Percentiles rank a stretch among this genome's conserved stretches.
phyloP scores from a whole-genome alignment of 345 rosid species.

The Heritiera littoralis region DNA sequence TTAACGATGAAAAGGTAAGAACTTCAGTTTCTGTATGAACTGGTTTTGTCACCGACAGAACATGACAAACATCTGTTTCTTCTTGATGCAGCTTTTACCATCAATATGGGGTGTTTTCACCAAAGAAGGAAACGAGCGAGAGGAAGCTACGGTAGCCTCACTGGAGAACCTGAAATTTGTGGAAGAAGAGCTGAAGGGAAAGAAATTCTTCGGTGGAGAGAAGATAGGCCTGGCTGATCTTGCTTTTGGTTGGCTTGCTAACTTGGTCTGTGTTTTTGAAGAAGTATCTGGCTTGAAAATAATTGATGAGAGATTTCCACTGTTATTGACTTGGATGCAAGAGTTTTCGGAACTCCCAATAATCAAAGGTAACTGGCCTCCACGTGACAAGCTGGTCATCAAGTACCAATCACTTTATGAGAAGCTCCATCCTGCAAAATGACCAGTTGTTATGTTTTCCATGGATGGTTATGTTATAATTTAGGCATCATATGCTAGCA shows the following conservation, averaged over 20 bases:
- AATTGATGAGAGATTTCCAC: slow-evolving; percentile 31
- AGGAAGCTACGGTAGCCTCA: slow-evolving; percentile 24
- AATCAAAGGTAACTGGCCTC: slow-evolving; percentile 39
- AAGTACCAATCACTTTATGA: slow-evolving; percentile 29
- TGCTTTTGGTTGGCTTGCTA: slow-evolving; percentile 41
- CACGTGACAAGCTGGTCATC: slow-evolving; percentile 35
- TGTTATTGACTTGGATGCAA: slow-evolving; percentile 32
- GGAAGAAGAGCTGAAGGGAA: slow-evolving; percentile 41
- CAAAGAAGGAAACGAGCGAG: slow-evolving; percentile 28
- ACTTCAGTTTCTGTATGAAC: background rate
- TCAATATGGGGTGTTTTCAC: background rate
- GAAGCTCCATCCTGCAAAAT: slow-evolving; percentile 5
- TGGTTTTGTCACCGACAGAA: background rate
- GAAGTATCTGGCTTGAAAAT: slow-evolving; percentile 27
- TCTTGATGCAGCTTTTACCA: background rate
- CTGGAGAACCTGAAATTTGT: slow-evolving; percentile 29
- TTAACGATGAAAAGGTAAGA: slow-evolving; percentile 38
- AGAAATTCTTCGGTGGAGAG: slow-evolving; percentile 47
- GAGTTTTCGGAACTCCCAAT: slow-evolving; percentile 26
- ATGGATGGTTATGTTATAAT: background rate
- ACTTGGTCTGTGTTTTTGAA: slow-evolving; percentile 29
- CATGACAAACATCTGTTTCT: too few species aligned
- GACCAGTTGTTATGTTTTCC: background rate
- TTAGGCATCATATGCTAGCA: background rate
- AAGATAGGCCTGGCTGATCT: slow-evolving; percentile 38